Percentiles rank a stretch among this genome's conserved stretches.
Evolutionary conservation across 495 filamentous ascomycete species (phyloP).

Genomic region (Aspergillus biplanus): DNA sequence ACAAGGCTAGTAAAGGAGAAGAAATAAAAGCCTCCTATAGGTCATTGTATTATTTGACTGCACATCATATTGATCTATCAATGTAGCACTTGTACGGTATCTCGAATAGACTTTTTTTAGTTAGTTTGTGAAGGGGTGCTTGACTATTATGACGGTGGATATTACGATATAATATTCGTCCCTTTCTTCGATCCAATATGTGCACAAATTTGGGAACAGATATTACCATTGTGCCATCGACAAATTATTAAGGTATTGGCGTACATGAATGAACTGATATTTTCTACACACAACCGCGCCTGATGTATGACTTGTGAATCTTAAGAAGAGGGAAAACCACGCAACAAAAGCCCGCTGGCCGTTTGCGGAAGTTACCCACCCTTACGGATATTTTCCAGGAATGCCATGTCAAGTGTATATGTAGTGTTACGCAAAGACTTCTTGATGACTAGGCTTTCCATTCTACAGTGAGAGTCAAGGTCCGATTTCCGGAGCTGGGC

Average conservation of each 20-base stretch:
- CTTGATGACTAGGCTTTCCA: not conserved
- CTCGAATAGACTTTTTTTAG: too few species aligned
- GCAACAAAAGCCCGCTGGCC: not conserved
- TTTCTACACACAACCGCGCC: not conserved
- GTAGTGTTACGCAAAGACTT: not conserved
- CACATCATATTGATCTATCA: too few species aligned
- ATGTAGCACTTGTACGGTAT: too few species aligned
- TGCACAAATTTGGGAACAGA: too few species aligned
- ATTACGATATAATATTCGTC: too few species aligned
- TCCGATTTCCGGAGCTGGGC: slow-evolving; percentile 27
- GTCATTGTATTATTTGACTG: too few species aligned
- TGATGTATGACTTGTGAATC: not conserved
- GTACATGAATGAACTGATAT: not conserved
- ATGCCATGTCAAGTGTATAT: not conserved
- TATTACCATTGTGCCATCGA: not conserved
- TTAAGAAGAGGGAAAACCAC: not conserved
- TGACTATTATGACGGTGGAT: too few species aligned
- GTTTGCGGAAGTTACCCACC: not conserved
- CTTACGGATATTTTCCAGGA: not conserved
- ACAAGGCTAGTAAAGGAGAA: too few species aligned
- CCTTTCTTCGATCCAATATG: too few species aligned
- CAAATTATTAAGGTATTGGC: not conserved
- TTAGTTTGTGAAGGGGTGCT: too few species aligned
- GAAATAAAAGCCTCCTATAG: too few species aligned
- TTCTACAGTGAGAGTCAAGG: slow-evolving; percentile 12